Evolutionary conservation across 768 basidiomycete species (phyloP).

Genomic region (Megacollybia marginata): DNA sequence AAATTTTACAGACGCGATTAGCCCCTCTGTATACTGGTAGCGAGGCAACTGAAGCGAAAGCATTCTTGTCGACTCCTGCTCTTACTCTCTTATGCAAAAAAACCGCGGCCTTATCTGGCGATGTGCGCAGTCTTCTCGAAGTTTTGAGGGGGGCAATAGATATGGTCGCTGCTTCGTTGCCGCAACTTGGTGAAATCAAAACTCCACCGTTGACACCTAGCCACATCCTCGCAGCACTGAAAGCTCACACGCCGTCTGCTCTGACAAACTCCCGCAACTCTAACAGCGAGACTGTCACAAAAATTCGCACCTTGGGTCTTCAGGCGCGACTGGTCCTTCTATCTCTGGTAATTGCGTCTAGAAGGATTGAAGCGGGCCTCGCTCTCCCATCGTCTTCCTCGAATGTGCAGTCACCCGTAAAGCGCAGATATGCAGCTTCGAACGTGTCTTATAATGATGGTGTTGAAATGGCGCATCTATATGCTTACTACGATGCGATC

Average conservation of each 20-base stretch:
- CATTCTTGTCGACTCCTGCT: slow-evolving; percentile 56
- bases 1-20: slow-evolving; percentile 62
- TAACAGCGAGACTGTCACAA: slow-evolving; percentile 57
- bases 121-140: slow-evolving; percentile 75
- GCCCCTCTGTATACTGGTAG: slow-evolving; percentile 17
- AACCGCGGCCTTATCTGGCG: slow-evolving; percentile 74
- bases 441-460: slow-evolving; percentile 23
- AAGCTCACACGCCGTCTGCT: slow-evolving; percentile 51
- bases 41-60: slow-evolving; percentile 26
- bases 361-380: slow-evolving; percentile 53
- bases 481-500: slow-evolving; percentile 54
- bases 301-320: slow-evolving; percentile 62
- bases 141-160: slow-evolving; percentile 78
- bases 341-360: slow-evolving; percentile 53
- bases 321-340: slow-evolving; percentile 70
- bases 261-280: slow-evolving; percentile 15
- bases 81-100: slow-evolving; percentile 73
- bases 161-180: slow-evolving; percentile 35
- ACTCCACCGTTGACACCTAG: slow-evolving; percentile 50
- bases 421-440: slow-evolving; percentile 38
- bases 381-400: slow-evolving; percentile 32
- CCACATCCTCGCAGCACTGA: slow-evolving; percentile 69
- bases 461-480: slow-evolving; percentile 55
- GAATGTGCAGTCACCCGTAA: slow-evolving; percentile 36
- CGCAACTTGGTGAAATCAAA: slow-evolving; percentile 15